These are phyloP conservation scores for Wickerhamiella occidentalis DNA, from an alignment of 805 yeast species.

Conservation along the genomic window DNA sequence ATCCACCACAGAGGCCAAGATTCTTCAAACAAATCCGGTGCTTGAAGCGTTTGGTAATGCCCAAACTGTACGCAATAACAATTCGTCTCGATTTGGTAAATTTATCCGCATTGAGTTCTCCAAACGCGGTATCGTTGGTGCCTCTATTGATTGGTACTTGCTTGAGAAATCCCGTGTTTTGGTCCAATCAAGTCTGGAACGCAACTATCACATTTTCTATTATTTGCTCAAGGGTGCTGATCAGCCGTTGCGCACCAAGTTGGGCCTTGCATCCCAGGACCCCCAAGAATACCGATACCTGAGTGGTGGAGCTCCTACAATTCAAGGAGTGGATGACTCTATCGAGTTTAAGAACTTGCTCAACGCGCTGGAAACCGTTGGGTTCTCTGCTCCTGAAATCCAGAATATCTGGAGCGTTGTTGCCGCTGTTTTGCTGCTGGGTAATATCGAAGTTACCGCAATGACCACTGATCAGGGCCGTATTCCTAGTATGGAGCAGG, in stretches of 20 bases:
- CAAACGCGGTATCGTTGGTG: conserved; percentile 53
- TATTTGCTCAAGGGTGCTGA: conserved; percentile 65
- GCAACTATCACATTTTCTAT: conserved; percentile 90
- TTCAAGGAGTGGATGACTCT: conserved; percentile 68
- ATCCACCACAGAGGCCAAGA: conserved; percentile 57
- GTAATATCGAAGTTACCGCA: conserved; percentile 65
- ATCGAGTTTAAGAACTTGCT: conserved; percentile 51
- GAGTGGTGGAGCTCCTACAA: conserved; percentile 39
- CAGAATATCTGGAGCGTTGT: conserved; percentile 50
- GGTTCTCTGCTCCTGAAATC: conserved; percentile 45
- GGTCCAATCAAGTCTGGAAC: conserved; percentile 57
- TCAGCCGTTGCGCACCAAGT: conserved; percentile 26
- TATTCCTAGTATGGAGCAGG: conserved; percentile 40
- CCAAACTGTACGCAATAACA: conserved; percentile 84
- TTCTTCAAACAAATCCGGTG: conserved; percentile 88
- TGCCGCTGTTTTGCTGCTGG: conserved; percentile 71
- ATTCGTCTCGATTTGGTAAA: conserved; percentile 94
- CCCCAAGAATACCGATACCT: conserved; percentile 47
- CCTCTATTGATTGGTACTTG: conserved; percentile 87
- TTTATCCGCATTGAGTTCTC: conserved; percentile 78
- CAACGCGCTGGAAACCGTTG: conserved; percentile 62
- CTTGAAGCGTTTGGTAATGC: conserved; percentile 95
- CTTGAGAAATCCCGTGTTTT: conserved; percentile 90
- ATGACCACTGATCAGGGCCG: conserved; percentile 64
- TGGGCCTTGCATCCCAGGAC: conserved; percentile 34